phyloP scores from a whole-genome alignment of 805 yeast genomes.

The Cyberlindnera subsufficiens region DNA sequence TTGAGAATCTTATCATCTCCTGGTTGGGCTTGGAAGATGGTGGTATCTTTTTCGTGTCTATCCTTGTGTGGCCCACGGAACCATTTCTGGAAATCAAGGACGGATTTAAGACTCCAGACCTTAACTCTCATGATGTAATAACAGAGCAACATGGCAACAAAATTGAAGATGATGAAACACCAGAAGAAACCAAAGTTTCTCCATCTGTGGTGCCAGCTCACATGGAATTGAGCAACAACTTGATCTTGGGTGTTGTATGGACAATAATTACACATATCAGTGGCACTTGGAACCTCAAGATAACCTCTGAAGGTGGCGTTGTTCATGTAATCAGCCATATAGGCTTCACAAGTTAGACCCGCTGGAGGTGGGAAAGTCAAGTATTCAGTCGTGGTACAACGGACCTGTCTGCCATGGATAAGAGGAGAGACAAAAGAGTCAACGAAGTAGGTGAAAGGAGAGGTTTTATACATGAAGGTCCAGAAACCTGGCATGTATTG shows the following conservation, averaged over 20 bases:
- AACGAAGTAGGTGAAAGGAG: constrained; percentile 65
- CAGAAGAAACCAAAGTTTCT: constrained; percentile 59
- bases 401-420: no score
- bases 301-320: constrained; percentile 45
- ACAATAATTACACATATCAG: constrained; percentile 46
- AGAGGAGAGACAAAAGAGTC: constrained; percentile 12
- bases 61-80: neutral
- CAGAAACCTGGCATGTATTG: constrained; percentile 65
- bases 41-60: neutral
- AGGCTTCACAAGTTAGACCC: constrained; percentile 62
- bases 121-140: constrained; percentile 1
- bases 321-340: constrained; percentile 37
- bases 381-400: no score
- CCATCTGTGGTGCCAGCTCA: constrained; percentile 35
- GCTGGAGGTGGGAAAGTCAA: constrained; percentile 34
- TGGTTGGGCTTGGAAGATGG: neutral
- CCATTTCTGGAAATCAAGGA: neutral
- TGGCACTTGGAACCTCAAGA: constrained; percentile 44
- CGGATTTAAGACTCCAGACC: neutral
- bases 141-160: constrained; percentile 7
- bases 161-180: constrained; percentile 43
- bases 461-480: constrained; percentile 70
- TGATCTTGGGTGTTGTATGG: constrained; percentile 5
- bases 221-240: neutral
- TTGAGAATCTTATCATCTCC: neutral